These are phyloP conservation scores for Chlorociboria aeruginascens DNA, from an alignment of 495 filamentous ascomycete genomes.

Conservation along the genomic window DNA sequence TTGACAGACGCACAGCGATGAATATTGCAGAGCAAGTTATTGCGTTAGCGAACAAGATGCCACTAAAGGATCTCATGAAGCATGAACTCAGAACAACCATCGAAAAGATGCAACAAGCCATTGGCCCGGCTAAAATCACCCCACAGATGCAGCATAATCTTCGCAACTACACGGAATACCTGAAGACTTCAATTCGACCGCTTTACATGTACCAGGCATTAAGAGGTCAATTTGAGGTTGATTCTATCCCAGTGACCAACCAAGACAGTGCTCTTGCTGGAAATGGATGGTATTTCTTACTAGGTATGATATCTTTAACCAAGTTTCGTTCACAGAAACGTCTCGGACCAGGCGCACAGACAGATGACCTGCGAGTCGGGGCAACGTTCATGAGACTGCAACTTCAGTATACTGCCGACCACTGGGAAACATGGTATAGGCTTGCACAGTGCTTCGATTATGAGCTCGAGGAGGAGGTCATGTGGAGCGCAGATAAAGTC, in stretches of 20 bases:
- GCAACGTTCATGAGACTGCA: constrained; percentile 74
- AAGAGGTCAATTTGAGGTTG: constrained; percentile 56
- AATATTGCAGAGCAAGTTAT: constrained; percentile 75
- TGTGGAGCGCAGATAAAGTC: constrained; percentile 93
- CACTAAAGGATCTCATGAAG: constrained; percentile 83
- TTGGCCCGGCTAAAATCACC: constrained; percentile 47
- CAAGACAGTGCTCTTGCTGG: constrained; percentile 49
- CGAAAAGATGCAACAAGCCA: constrained; percentile 70
- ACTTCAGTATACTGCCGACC: constrained; percentile 68
- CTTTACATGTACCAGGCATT: constrained; percentile 67
- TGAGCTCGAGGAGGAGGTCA: constrained; percentile 80
- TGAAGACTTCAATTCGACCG: constrained; percentile 73
- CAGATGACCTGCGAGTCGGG: constrained; percentile 77
- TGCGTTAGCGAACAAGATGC: constrained; percentile 65
- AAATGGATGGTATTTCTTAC: constrained; percentile 86
- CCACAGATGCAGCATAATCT: constrained; percentile 62
- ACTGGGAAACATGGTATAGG: constrained; percentile 96
- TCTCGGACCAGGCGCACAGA: constrained; percentile 54
- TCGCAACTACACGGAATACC: constrained; percentile 59
- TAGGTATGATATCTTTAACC: constrained; percentile 76
- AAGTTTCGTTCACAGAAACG: constrained; percentile 82
- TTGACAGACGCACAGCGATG: constrained; percentile 65
- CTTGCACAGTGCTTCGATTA: constrained; percentile 85
- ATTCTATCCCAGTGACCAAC: constrained; percentile 37
- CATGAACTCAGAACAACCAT: constrained; percentile 78